Conservation (phyloP, 148 eudicot genomes). For the Spergularia marina region DNA sequence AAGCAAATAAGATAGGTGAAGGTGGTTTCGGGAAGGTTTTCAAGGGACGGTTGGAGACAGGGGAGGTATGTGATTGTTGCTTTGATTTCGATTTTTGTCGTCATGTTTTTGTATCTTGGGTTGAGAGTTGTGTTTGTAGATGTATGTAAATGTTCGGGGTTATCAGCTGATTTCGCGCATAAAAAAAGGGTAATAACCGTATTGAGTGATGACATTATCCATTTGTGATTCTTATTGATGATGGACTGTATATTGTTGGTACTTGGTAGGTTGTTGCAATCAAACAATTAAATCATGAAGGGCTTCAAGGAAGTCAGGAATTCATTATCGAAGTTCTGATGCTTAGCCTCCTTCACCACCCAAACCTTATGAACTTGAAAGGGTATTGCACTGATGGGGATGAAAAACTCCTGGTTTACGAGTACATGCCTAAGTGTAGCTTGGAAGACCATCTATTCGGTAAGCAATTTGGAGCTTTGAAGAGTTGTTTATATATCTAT, state of each 20-base stretch:
- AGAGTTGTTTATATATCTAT: not conserved
- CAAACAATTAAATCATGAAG: slow-evolving; percentile 45
- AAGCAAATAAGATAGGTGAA: slow-evolving; percentile 56
- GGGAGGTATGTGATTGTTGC: slow-evolving; percentile 32
- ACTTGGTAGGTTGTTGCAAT: slow-evolving; percentile 39
- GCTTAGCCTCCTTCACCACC: slow-evolving; percentile 50
- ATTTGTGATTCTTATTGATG: slow-evolving; percentile 8
- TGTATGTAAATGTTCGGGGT: not conserved
- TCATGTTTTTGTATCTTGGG: not conserved
- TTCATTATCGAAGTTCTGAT: slow-evolving; percentile 50
- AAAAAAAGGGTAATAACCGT: not conserved
- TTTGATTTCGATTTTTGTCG: not conserved
- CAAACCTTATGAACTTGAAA: slow-evolving; percentile 45
- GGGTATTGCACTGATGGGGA: slow-evolving; percentile 51
- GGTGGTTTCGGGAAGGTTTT: slow-evolving; percentile 80
- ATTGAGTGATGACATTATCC: slow-evolving; percentile 7
- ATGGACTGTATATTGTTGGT: slow-evolving; percentile 21
- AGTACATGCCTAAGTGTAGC: slow-evolving; percentile 53
- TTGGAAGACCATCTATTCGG: slow-evolving; percentile 48
- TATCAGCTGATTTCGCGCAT: not conserved
- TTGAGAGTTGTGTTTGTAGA: not conserved
- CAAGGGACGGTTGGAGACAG: slow-evolving; percentile 38
- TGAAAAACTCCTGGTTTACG: slow-evolving; percentile 47
- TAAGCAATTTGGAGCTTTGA: slow-evolving; percentile 23
- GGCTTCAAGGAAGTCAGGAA: slow-evolving; percentile 49